Conservation (phyloP, 2,329 filamentous ascomycete genomes). For the Phyllosticta citrichinensis region DNA sequence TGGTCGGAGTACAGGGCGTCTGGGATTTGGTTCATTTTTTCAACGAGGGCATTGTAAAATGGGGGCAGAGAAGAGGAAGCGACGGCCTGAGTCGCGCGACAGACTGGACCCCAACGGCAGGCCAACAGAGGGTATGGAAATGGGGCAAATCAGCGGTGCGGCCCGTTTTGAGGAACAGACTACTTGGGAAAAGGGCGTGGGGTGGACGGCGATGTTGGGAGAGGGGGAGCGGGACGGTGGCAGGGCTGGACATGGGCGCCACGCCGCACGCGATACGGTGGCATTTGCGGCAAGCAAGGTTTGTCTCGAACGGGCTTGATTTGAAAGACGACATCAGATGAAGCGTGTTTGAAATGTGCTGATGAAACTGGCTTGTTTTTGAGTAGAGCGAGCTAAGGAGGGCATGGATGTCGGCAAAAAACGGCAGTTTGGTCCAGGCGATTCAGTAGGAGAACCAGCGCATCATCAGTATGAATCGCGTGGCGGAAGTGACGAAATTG, state of each 20-base stretch:
- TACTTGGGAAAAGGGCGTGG: not conserved
- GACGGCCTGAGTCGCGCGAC: not conserved
- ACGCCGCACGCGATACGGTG: not conserved
- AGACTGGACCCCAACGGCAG: not conserved
- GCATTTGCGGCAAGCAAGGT: not conserved
- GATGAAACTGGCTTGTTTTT: not conserved
- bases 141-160: not conserved
- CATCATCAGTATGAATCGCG: not conserved
- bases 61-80: not conserved
- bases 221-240: not conserved
- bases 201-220: not conserved
- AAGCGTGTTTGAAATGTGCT: not conserved
- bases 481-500: not conserved
- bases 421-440: not conserved
- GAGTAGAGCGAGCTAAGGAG: not conserved
- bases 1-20: constrained; percentile 32
- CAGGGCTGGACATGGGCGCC: not conserved
- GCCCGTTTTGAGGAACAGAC: not conserved
- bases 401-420: not conserved
- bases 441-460: not conserved
- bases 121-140: no score
- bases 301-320: not conserved
- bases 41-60: constrained; percentile 5
- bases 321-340: not conserved
- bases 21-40: constrained; percentile 33